Percentiles rank a stretch among this genome's conserved stretches.
Conservation (phyloP, 345 rosid genomes). For the Acer negundo region DNA sequence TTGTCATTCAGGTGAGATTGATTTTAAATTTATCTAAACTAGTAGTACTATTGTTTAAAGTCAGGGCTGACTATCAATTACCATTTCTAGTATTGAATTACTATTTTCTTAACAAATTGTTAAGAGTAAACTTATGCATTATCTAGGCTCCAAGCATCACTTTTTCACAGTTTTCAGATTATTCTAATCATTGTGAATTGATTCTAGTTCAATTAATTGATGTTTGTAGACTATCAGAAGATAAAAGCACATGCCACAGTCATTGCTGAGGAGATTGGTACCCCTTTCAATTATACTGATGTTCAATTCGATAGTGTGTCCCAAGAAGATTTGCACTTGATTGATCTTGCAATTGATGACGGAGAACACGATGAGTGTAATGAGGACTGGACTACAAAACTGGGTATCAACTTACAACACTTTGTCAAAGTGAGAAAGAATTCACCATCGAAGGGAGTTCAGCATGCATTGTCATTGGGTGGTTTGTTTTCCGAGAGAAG, state of each 20-base stretch:
- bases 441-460: constrained; percentile 63
- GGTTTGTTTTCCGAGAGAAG: constrained; percentile 61
- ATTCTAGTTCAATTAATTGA: neutral
- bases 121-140: neutral
- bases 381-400: constrained; percentile 86
- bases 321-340: constrained; percentile 70
- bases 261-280: constrained; percentile 71
- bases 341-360: constrained; percentile 79
- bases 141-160: neutral
- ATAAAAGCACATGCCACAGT: constrained; percentile 83
- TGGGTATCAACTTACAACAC: constrained; percentile 77
- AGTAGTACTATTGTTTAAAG: neutral
- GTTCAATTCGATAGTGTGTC: constrained; percentile 64
- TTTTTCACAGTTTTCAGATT: constrained; percentile 4
- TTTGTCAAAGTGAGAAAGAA: constrained; percentile 83
- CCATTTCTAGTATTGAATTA: neutral
- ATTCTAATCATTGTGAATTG: neutral
- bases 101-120: neutral
- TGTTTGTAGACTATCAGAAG: constrained; percentile 79
- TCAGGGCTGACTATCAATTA: neutral
- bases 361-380: constrained; percentile 55
- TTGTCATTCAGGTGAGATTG: constrained; percentile 88
- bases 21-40: neutral
- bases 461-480: constrained; percentile 73
- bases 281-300: constrained; percentile 65